phyloP scores from a whole-genome alignment of 768 basidiomycete genomes.

The Leucocoprinus leucothites region DNA sequence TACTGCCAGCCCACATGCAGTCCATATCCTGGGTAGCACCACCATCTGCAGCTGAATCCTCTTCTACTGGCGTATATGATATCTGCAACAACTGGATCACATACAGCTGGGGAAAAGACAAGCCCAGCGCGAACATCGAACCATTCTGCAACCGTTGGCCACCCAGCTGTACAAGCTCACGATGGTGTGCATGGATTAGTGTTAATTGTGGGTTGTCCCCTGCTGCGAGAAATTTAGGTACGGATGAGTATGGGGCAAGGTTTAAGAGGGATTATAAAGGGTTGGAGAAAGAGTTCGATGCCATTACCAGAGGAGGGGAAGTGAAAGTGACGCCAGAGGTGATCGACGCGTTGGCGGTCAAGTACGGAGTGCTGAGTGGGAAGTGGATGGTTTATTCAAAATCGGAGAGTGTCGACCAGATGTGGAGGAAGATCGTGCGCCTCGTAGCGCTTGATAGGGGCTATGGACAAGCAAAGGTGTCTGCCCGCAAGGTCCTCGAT shows the following conservation, averaged over 20 bases:
- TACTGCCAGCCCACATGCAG: neutral
- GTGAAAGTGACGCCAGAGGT: slow-evolving; percentile 23
- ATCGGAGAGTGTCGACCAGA: slow-evolving; percentile 25
- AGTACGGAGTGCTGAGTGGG: slow-evolving; percentile 28
- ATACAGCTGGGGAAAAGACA: slow-evolving; percentile 18
- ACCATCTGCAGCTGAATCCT: slow-evolving; percentile 12
- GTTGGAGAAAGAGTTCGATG: slow-evolving; percentile 16
- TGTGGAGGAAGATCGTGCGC: slow-evolving; percentile 32
- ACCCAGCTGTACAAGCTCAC: slow-evolving; percentile 30
- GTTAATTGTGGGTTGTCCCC: slow-evolving; percentile 22
- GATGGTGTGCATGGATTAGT: slow-evolving; percentile 33
- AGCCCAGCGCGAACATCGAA: slow-evolving; percentile 17
- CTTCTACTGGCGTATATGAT: slow-evolving; percentile 9
- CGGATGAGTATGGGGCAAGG: neutral
- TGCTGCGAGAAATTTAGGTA: slow-evolving; percentile 13
- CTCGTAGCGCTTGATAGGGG: slow-evolving; percentile 25
- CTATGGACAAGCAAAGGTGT: slow-evolving; percentile 32
- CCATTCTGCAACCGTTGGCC: slow-evolving; percentile 33
- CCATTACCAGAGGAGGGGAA: slow-evolving; percentile 16
- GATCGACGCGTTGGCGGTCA: slow-evolving; percentile 31
- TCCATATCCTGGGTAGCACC: slow-evolving; percentile 16
- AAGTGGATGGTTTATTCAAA: slow-evolving; percentile 39
- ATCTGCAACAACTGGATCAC: slow-evolving; percentile 19
- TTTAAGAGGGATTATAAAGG: slow-evolving; percentile 15
- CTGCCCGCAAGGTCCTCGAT: slow-evolving; percentile 24